Base-by-base conservation (phyloP, 164 flowering plant species). In the Stephania cephalantha region DNA sequence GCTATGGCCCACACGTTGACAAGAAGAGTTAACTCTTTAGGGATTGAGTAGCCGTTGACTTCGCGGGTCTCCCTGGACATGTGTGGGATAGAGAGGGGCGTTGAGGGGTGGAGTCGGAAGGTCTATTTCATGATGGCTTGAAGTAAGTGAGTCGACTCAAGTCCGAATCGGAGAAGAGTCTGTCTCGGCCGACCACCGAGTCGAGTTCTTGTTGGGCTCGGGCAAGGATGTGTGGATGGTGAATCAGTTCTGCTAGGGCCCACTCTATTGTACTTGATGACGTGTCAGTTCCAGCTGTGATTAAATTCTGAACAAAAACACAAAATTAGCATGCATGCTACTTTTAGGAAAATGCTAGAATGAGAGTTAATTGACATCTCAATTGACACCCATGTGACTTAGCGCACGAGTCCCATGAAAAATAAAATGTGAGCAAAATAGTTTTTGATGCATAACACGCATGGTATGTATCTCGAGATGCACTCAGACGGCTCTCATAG, bases 21-120 rank as follows among this genome's bases (percentile, higher is more conserved):
- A 0, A 91, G 82, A 1, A 92, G 84, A 0, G 89, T 89, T 13
- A 97, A 67, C 63, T 84, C 84, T 71, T 91, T 88, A 0, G 97
- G 97, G 68, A 95, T 88, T 83, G 78, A 76, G 84, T 88, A 91
- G 22, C 97, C 97, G 46, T 86, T 80, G 80, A 92, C 82, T 70
- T 88, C 88, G 70, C 94, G 89, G 72, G 78, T 78, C 31, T 90
- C 84, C n/a, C 86, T 35, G 0, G 95, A 91, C 2, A 85, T 76
- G 8, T 95, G 83, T 0, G 98, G 97, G 0, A 91, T 88, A 10
- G 95, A 91, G 66, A 91, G 92, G 0, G 96, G 97, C 2, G 93
- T 90, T 0, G 97, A 86, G 1, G 98, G 97, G 82, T 94, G 98
- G 69, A 94, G 88, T n/a, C 98, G 89, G 79, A 91, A 87, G 4